phyloP scores from a whole-genome alignment of 257 asterid species.

The Nicotiana obtusifolia region DNA sequence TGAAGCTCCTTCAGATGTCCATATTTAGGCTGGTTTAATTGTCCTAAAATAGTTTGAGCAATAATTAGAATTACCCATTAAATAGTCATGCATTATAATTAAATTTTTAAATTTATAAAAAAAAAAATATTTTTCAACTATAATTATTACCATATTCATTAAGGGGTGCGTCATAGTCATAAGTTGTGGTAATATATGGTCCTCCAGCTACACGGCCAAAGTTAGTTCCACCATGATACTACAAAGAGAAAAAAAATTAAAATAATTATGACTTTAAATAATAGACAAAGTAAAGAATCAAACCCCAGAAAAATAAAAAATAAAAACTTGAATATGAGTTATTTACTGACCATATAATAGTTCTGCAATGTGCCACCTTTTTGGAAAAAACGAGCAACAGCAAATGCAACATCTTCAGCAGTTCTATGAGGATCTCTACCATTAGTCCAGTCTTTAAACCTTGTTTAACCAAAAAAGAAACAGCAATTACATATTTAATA shows the following conservation, averaged over 20 bases:
- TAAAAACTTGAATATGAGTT: neutral
- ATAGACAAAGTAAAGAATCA: too few species aligned
- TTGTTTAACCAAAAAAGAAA: neutral
- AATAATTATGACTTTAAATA: too few species aligned
- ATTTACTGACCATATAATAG: constrained; percentile 36
- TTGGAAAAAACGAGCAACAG: constrained; percentile 35
- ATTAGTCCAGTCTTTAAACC: constrained; percentile 40
- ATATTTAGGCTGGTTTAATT: constrained; percentile 38
- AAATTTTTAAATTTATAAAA: neutral
- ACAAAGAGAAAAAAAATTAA: neutral
- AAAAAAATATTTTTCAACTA: neutral
- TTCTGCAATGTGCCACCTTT: constrained; percentile 34
- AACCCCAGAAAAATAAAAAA: neutral
- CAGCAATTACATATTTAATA: neutral
- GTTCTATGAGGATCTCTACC: constrained; percentile 33
- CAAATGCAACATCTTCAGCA: constrained; percentile 41
- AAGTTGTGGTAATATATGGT: constrained; percentile 34
- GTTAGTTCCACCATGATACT: constrained; percentile 49
- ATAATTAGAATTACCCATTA: neutral
- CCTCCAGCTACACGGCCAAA: constrained; percentile 39
- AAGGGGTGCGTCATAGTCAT: constrained; percentile 46
- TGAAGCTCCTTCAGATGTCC: constrained; percentile 42
- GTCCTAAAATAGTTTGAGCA: constrained; percentile 12
- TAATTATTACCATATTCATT: constrained; percentile 33
- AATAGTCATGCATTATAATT: too few species aligned